Base-by-base conservation (phyloP, 805 yeast genomes). In the Candida chilensis region DNA sequence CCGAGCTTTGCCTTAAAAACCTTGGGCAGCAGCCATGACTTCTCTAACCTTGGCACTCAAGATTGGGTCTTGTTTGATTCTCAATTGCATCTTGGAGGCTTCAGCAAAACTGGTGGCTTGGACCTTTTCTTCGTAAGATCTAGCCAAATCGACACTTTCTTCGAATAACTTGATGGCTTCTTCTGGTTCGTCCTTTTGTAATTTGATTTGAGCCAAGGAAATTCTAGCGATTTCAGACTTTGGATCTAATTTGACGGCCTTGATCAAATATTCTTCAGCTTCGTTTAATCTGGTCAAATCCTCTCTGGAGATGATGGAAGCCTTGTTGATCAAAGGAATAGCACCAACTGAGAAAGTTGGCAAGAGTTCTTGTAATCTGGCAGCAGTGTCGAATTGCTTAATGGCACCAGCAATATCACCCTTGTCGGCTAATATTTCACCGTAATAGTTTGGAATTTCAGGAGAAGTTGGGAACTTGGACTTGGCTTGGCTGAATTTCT, bases 391-490 rank as follows among this genome's bases (percentile, higher is more conserved):
- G 52, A 87, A 90, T 61, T 86, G 88, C 49, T 75, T 74, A 36
- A 74, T 57, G 34, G 97, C 96, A 37, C 71, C 79, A 18, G 54
- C 68, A 33, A 72, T 59, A 44, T 83, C 85, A 50, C 80, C 81
- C 45, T 71, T 71, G 52, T 90, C 96, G 38, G 84, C 78, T 47
- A 90, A 68, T 30, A 90, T 79, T 64, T 92, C 98, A 49, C 97
- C 98, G 51, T 78, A 87, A 60, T 87, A 92, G 65, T 86, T 88
- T 63, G 92, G 94, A 44, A 87, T 81, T 56, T 86, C 96, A 33
- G 97, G 85, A 31, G 82, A 71, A 16, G 88, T 72, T 43, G 95
- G 88, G 73, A 85, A 85, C 53, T 69, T 69, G 53, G 68, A 64
- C 48, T 72, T 75, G 21, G 90, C 86, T 37, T 70, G 77, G 37